phyloP scores from a whole-genome alignment of 2,329 filamentous ascomycete genomes.

The Xylaria sp. region DNA sequence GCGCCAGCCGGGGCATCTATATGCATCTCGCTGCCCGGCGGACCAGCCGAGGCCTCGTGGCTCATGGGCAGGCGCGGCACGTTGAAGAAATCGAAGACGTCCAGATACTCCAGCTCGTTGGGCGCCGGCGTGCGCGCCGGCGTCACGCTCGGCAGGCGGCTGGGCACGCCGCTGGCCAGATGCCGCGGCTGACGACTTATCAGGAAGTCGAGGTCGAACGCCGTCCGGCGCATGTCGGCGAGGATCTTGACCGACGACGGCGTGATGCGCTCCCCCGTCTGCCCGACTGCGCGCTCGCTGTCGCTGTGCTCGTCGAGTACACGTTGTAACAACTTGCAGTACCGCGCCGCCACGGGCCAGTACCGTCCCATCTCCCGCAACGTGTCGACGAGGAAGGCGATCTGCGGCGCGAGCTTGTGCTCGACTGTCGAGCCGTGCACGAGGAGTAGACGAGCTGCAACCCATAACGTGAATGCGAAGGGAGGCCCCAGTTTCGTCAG shows the following conservation, averaged over 20 bases:
- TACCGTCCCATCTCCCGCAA: constrained; percentile 82
- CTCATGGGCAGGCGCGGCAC: constrained; percentile 76
- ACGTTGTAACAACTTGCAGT: constrained; percentile 80
- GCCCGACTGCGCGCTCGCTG: constrained; percentile 66
- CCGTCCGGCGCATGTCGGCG: constrained; percentile 90
- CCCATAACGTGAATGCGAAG: constrained; percentile 93
- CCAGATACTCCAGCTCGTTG: constrained; percentile 88
- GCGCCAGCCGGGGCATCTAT: constrained; percentile 36
- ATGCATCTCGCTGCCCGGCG: constrained; percentile 36
- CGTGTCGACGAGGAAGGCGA: constrained; percentile 83
- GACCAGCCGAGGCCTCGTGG: constrained; percentile 50
- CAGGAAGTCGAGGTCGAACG: constrained; percentile 89
- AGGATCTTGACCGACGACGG: constrained; percentile 87
- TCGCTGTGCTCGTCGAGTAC: constrained; percentile 89
- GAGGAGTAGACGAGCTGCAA: constrained; percentile 84
- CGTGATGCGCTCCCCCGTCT: constrained; percentile 76
- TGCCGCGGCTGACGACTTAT: constrained; percentile 82
- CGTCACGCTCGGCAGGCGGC: constrained; percentile 64
- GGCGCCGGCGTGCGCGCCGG: constrained; percentile 76
- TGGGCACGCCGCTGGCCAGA: constrained; percentile 51
- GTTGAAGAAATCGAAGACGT: constrained; percentile 96
- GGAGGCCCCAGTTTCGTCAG: constrained; percentile 86
- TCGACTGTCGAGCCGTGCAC: constrained; percentile 93
- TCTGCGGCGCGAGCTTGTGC: constrained; percentile 81
- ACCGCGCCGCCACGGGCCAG: constrained; percentile 88